These are phyloP conservation scores for Emmonsiellopsis sp. DNA, from an alignment of 2,329 filamentous ascomycete species.

Conservation along the genomic window DNA sequence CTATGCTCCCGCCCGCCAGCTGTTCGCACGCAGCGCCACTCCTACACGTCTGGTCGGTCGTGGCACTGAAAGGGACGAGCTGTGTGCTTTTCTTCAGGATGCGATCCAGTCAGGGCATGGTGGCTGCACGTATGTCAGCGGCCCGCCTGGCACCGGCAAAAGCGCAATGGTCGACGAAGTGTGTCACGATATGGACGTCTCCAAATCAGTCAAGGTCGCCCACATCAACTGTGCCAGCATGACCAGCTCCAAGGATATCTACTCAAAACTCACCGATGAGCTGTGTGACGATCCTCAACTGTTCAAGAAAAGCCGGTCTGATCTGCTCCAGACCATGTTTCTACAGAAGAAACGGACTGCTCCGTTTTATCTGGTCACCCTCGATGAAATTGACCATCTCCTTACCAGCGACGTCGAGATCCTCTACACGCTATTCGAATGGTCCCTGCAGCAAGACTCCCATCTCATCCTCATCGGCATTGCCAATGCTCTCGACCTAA, in stretches of 20 bases:
- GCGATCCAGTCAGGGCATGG: conserved; percentile 52
- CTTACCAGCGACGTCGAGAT: conserved; percentile 81
- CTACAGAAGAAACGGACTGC: conserved; percentile 48
- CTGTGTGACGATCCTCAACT: conserved; percentile 55
- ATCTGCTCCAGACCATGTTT: conserved; percentile 62
- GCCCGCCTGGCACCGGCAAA: conserved; percentile 92
- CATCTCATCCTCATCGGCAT: conserved; percentile 80
- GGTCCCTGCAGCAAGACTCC: conserved; percentile 76
- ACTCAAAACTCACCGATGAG: conserved; percentile 63
- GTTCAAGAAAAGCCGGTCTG: conserved; percentile 57
- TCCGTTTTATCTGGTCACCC: conserved; percentile 65
- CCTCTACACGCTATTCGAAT: conserved; percentile 90
- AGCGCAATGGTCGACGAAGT: conserved; percentile 85
- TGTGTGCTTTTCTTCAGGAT: conserved; percentile 59
- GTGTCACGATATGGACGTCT: conserved; percentile 44
- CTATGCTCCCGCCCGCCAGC: conserved; percentile 76
- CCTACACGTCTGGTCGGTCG: conserved; percentile 69
- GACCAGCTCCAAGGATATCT: conserved; percentile 78
- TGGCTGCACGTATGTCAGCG: conserved; percentile 89
- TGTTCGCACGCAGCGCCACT: conserved; percentile 72
- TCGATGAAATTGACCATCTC: conserved; percentile 94
- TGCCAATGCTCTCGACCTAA: conserved; percentile 90
- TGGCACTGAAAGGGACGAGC: conserved; percentile 56
- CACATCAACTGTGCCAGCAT: conserved; percentile 98
- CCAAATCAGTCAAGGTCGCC: conserved; percentile 50